Evolutionary conservation across 1,284 basidiomycete species (phyloP), one percentile per base, ranked within the genome.

Genomic region (Sparassis latifolia): DNA sequence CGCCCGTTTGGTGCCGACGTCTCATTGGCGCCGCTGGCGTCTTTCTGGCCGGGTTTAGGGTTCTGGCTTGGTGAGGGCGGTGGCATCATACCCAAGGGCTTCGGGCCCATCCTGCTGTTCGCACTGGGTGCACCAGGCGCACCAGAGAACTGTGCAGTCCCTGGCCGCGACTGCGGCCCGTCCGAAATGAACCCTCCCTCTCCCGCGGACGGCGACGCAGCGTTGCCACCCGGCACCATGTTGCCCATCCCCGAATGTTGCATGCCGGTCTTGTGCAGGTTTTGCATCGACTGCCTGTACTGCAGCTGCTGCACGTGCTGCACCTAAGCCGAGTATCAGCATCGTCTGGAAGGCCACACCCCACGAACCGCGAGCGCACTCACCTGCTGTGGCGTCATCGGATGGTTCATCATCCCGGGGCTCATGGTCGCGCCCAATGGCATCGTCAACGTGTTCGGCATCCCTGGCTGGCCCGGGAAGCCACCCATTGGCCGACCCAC

Each of bases 71-170:
- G 76, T 1, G 80, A 66, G 6, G 63, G 62, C 10, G 65, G 79
- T 1, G 81, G 80, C 61, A 75, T 73, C 66, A 73, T 70, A 35
- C 62, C 62, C 66, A 69, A 71, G 52, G 75, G 78, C 48, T 60
- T 64, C 56, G 60, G 70, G 30, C 40, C 59, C 53, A 65, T 32
- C n/a, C 63, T 58, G 43, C 57, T 63, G 51, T 73, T 69, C 51
- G 66, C 66, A 12, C 49, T 55, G 10, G 52, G 48, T 3, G 56
- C 54, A 31, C 45, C 49, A 5, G 49, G 52, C 9, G 44, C 45
- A 28, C 49, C 51, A 10, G 50, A 7, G 63, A 46, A 62, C 45
- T 43, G 66, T 55, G 6, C 55, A 48, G 52, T 37, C 5, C 54
- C 54, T 10, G 59, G 56, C 10, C 59, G 48, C 31, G 51, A 53